These are phyloP conservation scores for Shiraia sp. DNA, from an alignment of 2,329 filamentous ascomycete species.

Conservation along the genomic window DNA sequence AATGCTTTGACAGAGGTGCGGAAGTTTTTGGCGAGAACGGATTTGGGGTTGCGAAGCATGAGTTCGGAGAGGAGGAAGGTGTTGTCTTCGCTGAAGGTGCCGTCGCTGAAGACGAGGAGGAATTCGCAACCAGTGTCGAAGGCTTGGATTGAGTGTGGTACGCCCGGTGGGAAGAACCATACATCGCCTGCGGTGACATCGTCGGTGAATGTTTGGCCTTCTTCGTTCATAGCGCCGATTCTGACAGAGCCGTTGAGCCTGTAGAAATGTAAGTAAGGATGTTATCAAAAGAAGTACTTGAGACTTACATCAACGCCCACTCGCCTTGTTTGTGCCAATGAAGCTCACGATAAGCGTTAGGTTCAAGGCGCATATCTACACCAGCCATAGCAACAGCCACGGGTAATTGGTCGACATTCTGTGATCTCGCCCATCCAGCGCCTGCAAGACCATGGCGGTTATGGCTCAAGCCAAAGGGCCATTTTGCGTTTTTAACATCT, in stretches of 20 bases:
- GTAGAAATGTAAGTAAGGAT: background rate
- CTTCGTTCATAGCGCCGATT: slow-evolving; percentile 56
- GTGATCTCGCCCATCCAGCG: slow-evolving; percentile 48
- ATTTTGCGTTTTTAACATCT: slow-evolving; percentile 46
- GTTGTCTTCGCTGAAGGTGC: slow-evolving; percentile 61
- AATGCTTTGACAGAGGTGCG: slow-evolving; percentile 43
- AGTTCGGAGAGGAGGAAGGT: slow-evolving; percentile 63
- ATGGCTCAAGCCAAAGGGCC: slow-evolving; percentile 48
- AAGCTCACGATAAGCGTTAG: slow-evolving; percentile 62
- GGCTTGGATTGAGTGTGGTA: slow-evolving; percentile 56
- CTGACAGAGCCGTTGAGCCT: slow-evolving; percentile 55
- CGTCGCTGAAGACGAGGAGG: slow-evolving; percentile 58
- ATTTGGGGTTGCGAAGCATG: slow-evolving; percentile 50
- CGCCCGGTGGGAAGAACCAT: slow-evolving; percentile 42
- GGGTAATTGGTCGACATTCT: slow-evolving; percentile 45
- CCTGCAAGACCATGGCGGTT: slow-evolving; percentile 46
- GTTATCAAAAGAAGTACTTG: background rate
- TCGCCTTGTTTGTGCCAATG: slow-evolving; percentile 64
- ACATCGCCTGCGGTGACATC: slow-evolving; percentile 47
- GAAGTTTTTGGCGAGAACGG: slow-evolving; percentile 50
- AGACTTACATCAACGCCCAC: slow-evolving; percentile 53
- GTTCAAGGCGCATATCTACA: slow-evolving; percentile 47
- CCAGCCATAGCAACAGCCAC: slow-evolving; percentile 49
- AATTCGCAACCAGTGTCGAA: slow-evolving; percentile 58
- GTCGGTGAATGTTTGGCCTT: slow-evolving; percentile 51